Conservation (phyloP, 495 filamentous ascomycete genomes). For the Thozetella sp. region DNA sequence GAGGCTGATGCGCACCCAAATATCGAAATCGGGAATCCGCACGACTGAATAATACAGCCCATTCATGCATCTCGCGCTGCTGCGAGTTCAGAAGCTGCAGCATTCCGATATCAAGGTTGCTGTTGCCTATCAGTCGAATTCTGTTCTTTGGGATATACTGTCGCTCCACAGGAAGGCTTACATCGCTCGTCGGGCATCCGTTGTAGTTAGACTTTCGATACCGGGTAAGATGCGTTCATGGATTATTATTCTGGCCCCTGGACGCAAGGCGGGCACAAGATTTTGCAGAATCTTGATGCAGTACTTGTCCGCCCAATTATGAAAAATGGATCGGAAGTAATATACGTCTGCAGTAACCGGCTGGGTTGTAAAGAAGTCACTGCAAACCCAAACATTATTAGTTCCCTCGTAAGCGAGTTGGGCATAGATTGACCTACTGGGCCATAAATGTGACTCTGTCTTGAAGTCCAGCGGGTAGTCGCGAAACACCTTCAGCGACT, state of each 20-base stretch:
- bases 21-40: conserved; percentile 19
- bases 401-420: neutral
- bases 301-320: conserved; percentile 48
- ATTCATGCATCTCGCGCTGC: conserved; percentile 21
- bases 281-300: conserved; percentile 40
- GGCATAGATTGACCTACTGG: conserved; percentile 22
- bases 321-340: conserved; percentile 50
- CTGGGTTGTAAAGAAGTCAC: conserved; percentile 48
- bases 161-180: neutral
- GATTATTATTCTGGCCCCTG: conserved; percentile 36
- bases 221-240: conserved; percentile 39
- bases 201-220: conserved; percentile 12
- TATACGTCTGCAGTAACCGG: conserved; percentile 53
- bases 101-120: conserved; percentile 21
- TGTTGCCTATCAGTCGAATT: conserved; percentile 11
- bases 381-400: conserved; percentile 1
- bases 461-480: conserved; percentile 18
- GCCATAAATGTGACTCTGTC: conserved; percentile 38
- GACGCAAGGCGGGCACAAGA: conserved; percentile 38
- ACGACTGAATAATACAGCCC: conserved; percentile 16
- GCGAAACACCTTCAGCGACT: conserved; percentile 12
- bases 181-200: neutral
- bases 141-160: conserved; percentile 11
- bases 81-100: conserved; percentile 18
- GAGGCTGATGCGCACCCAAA: conserved; percentile 11